These are phyloP conservation scores for Amaranthus hypochondriacus DNA, from an alignment of 148 eudicot species.

Conservation along the genomic window DNA sequence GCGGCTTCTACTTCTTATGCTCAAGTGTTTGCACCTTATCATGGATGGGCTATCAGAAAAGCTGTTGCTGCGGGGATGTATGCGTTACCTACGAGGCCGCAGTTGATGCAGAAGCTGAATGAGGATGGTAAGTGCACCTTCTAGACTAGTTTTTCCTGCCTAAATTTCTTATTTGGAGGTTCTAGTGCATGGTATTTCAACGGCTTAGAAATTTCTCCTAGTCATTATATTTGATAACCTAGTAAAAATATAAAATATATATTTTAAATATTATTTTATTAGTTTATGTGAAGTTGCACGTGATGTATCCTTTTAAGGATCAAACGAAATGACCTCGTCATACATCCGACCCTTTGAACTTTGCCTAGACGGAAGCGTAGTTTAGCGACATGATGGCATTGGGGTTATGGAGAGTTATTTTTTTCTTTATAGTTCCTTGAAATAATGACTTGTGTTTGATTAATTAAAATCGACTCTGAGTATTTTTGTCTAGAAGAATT, in stretches of 20 bases:
- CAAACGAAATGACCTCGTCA: not conserved
- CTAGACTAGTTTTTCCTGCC: not conserved
- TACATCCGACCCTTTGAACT: not conserved
- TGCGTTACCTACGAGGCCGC: slow-evolving; percentile 82
- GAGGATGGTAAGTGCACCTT: slow-evolving; percentile 71
- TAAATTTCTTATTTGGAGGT: not conserved
- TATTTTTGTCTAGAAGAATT: too few species aligned
- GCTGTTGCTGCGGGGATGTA: slow-evolving; percentile 98
- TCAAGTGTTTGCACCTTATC: slow-evolving; percentile 89
- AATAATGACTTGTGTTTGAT: too few species aligned
- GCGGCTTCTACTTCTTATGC: slow-evolving; percentile 85
- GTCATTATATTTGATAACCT: not conserved
- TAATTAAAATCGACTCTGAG: too few species aligned
- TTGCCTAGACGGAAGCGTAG: too few species aligned
- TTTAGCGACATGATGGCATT: too few species aligned
- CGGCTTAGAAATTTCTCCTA: not conserved
- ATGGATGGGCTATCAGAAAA: slow-evolving; percentile 96
- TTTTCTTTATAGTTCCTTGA: too few species aligned
- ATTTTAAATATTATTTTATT: not conserved
- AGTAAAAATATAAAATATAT: too few species aligned
- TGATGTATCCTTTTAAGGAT: not conserved
- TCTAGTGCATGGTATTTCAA: not conserved
- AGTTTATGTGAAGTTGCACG: not conserved
- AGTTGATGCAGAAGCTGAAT: slow-evolving; percentile 68
- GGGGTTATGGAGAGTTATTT: too few species aligned